These are phyloP conservation scores for Colletotrichum sp. DNA, from an alignment of 2,329 filamentous ascomycete species.

Conservation along the genomic window DNA sequence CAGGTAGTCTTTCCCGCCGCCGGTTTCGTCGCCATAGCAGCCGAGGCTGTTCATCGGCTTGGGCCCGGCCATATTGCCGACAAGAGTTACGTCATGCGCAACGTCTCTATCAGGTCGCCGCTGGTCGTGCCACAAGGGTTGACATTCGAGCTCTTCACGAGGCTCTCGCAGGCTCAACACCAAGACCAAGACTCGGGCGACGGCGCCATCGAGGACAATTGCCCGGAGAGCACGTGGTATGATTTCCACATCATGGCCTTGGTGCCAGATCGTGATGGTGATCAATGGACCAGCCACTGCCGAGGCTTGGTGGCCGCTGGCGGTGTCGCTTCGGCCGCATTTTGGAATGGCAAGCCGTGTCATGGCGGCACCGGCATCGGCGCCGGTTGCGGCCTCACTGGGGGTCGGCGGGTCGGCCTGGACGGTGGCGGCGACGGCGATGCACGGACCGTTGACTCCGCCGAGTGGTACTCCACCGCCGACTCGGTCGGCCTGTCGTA, in stretches of 20 bases:
- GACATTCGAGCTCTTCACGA: neutral
- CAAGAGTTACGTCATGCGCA: slow-evolving; percentile 28
- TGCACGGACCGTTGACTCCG: neutral
- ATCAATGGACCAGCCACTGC: neutral
- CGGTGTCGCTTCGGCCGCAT: neutral
- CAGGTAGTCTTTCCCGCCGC: neutral
- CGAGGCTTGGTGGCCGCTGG: neutral
- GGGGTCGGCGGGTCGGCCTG: neutral
- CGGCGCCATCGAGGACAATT: neutral
- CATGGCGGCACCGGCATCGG: neutral
- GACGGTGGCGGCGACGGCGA: neutral
- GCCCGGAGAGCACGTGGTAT: neutral
- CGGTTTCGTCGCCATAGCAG: neutral
- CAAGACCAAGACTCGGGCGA: neutral
- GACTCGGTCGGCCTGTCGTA: neutral
- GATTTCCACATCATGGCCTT: neutral
- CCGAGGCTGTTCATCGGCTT: neutral
- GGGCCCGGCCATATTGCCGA: neutral
- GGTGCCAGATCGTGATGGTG: neutral
- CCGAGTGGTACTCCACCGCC: neutral
- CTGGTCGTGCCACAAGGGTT: slow-evolving; percentile 23
- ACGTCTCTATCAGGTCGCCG: slow-evolving; percentile 32
- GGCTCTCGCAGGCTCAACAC: neutral
- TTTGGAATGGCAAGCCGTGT: neutral
- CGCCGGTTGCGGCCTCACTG: neutral